Evolutionary conservation across 176 grass and related monocot species (phyloP).

Genomic region (Aegilops longissima): DNA sequence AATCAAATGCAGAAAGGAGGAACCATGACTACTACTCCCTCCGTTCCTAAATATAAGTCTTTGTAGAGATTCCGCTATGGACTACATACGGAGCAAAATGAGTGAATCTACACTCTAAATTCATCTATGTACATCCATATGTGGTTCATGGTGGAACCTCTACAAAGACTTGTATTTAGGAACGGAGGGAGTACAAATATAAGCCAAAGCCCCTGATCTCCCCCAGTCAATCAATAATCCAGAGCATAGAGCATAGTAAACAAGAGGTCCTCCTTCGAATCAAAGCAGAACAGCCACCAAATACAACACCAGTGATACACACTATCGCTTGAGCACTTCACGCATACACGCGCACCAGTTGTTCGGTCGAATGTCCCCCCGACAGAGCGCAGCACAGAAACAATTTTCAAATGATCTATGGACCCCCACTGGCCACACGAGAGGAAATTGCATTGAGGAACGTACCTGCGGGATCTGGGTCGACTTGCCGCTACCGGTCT

Average conservation of each 20-base stretch:
- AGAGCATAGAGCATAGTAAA: neutral
- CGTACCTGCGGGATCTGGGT: conserved; percentile 92
- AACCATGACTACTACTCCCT: neutral
- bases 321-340: neutral
- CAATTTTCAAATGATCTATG: neutral
- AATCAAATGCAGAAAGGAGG: neutral
- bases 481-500: conserved; percentile 93
- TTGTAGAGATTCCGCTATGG: no score
- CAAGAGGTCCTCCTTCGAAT: neutral
- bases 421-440: neutral
- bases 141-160: no score
- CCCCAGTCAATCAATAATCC: neutral
- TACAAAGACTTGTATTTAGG: no score
- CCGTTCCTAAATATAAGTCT: no score
- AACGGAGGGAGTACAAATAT: neutral
- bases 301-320: neutral
- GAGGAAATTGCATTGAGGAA: neutral
- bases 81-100: no score
- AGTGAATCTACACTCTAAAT: no score
- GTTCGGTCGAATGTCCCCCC: conserved; percentile 30
- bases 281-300: neutral
- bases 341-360: neutral
- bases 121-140: no score
- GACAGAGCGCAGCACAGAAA: neutral
- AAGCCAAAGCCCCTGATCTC: neutral